A percentile compares a stretch with the other conserved stretches of the same genome.
Conservation (phyloP, 2,329 filamentous ascomycete species). For the Cercospora sp. region DNA sequence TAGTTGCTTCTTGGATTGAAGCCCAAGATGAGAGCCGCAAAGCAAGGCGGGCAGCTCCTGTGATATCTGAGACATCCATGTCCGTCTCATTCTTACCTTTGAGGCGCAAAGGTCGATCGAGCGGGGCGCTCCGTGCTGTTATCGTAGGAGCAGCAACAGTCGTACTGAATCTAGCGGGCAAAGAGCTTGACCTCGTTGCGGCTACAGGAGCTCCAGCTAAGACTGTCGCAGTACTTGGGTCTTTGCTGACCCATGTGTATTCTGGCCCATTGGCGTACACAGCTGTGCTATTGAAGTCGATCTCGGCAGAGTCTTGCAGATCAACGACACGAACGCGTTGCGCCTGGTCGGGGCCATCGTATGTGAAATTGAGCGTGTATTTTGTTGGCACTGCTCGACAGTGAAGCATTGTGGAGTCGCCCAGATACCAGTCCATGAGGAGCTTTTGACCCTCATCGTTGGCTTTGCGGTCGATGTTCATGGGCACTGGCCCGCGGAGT, state of each 20-base stretch:
- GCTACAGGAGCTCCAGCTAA: background rate
- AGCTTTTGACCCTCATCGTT: background rate
- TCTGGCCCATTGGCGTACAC: background rate
- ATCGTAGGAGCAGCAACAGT: background rate
- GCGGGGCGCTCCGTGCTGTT: background rate
- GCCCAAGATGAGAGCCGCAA: slow-evolving; percentile 4
- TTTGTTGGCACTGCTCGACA: slow-evolving; percentile 9
- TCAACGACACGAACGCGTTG: slow-evolving; percentile 11
- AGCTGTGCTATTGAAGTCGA: slow-evolving; percentile 1
- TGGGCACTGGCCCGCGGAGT: background rate
- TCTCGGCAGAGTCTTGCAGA: background rate
- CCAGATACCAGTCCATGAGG: slow-evolving; percentile 20
- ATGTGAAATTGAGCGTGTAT: slow-evolving; percentile 13
- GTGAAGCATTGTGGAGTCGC: slow-evolving; percentile 7
- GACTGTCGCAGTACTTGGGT: background rate
- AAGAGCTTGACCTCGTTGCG: background rate
- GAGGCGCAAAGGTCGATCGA: background rate
- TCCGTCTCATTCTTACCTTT: background rate
- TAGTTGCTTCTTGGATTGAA: slow-evolving; percentile 5
- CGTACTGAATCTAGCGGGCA: background rate
- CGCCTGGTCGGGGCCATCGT: slow-evolving; percentile 9
- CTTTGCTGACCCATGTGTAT: background rate
- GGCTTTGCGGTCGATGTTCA: background rate
- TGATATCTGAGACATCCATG: slow-evolving; percentile 3
- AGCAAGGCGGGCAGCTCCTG: background rate